Evolutionary conservation across 768 basidiomycete species (phyloP).

Genomic region (Leccinum arenicola): DNA sequence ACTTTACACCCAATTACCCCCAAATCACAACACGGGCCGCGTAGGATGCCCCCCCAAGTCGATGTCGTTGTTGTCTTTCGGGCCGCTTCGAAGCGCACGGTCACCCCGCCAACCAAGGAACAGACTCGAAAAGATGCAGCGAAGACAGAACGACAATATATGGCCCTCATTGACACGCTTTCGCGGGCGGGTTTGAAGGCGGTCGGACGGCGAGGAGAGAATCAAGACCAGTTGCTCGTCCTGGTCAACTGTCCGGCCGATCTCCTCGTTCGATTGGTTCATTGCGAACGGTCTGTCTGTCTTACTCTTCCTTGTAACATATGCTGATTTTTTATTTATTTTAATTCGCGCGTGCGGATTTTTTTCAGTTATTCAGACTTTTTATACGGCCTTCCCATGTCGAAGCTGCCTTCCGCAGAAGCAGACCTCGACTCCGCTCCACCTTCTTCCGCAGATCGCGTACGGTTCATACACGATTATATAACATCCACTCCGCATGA

Average conservation of each 20-base stretch:
- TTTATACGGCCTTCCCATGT: slow-evolving; percentile 66
- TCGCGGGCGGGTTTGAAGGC: slow-evolving; percentile 62
- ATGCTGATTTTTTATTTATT: background rate
- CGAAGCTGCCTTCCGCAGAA: slow-evolving; percentile 40
- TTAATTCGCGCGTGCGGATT: background rate
- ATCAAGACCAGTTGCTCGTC: slow-evolving; percentile 69
- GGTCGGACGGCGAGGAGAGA: slow-evolving; percentile 75
- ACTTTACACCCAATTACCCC: background rate
- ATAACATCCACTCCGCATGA: slow-evolving; percentile 70
- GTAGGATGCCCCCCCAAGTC: slow-evolving; percentile 50
- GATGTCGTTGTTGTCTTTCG: slow-evolving; percentile 76
- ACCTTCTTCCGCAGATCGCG: slow-evolving; percentile 69
- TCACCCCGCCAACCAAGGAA: slow-evolving; percentile 49
- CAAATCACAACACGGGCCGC: background rate
- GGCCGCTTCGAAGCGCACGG: slow-evolving; percentile 35
- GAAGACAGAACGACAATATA: slow-evolving; percentile 70
- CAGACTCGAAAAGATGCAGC: slow-evolving; percentile 59
- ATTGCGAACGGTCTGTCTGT: slow-evolving; percentile 65
- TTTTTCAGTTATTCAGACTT: slow-evolving; percentile 66
- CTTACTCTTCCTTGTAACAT: background rate
- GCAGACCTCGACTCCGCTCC: slow-evolving; percentile 43
- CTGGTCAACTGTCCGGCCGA: slow-evolving; percentile 69
- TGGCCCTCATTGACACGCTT: slow-evolving; percentile 57
- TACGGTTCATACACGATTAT: slow-evolving; percentile 73
- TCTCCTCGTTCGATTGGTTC: slow-evolving; percentile 61